These are phyloP conservation scores for Fraxinus floribunda DNA, from an alignment of 305 asterid genomes.

Conservation along the genomic window DNA sequence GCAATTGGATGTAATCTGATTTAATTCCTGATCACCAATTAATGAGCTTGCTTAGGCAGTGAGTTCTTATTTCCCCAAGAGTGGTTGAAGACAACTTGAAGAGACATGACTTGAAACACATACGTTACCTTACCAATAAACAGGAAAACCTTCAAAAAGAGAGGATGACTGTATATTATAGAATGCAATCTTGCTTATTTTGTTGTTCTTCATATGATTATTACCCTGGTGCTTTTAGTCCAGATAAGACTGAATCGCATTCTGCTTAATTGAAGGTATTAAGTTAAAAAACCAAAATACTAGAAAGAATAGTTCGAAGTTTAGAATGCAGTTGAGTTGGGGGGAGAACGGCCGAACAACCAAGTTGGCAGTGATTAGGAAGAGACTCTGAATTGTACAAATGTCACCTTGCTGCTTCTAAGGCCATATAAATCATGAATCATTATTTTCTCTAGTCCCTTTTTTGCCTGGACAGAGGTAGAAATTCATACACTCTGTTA, in stretches of 20 bases:
- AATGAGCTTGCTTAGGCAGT: conserved; percentile 6
- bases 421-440: not conserved
- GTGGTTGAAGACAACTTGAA: not conserved
- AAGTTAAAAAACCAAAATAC: not conserved
- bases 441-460: not conserved
- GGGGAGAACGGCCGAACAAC: not conserved
- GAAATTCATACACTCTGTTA: not conserved
- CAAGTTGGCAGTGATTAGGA: not conserved
- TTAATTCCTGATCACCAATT: conserved; percentile 7
- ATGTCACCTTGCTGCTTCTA: not conserved
- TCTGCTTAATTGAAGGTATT: not conserved
- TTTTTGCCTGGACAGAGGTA: not conserved
- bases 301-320: not conserved
- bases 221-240: not conserved
- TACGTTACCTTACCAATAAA: not conserved
- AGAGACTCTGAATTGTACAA: not conserved
- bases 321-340: not conserved
- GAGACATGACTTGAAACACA: not conserved
- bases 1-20: conserved; percentile 7
- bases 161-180: not conserved
- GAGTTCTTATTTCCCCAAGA: conserved; percentile 14
- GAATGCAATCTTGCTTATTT: not conserved
- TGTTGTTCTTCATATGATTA: not conserved
- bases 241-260: not conserved
- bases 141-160: not conserved